phyloP scores from a whole-genome alignment of 2,329 filamentous ascomycete species.

The Xylariaceae sp. region DNA sequence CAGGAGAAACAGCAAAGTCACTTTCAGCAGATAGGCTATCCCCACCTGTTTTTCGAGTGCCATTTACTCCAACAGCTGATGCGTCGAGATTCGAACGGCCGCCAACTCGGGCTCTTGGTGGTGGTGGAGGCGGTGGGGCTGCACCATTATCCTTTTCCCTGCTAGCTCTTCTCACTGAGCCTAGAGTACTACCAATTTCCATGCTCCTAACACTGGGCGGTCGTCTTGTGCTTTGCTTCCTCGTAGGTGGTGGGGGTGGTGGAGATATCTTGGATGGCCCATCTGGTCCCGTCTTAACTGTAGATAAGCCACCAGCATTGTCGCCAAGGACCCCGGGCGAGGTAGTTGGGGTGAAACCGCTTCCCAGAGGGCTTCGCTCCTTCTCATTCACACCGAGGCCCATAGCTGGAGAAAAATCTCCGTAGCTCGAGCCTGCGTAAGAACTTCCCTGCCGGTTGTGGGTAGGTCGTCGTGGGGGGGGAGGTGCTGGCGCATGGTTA shows the following conservation, averaged over 20 bases:
- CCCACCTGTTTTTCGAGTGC: constrained; percentile 40
- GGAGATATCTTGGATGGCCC: constrained; percentile 42
- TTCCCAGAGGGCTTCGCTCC: constrained; percentile 27
- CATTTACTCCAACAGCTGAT: constrained; percentile 20
- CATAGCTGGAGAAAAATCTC: constrained; percentile 29
- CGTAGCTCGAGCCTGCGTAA: constrained; percentile 40
- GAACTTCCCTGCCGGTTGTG: constrained; percentile 42
- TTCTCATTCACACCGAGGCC: constrained; percentile 29
- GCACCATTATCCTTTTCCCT: constrained; percentile 38
- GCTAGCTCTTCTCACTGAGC: constrained; percentile 41
- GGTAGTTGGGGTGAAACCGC: constrained; percentile 15
- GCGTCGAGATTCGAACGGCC: constrained; percentile 53
- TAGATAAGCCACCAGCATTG: constrained; percentile 17
- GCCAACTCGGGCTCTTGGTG: constrained; percentile 53
- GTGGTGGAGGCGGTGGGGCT: constrained; percentile 56
- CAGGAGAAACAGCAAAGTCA: constrained; percentile 29
- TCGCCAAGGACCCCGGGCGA: constrained; percentile 18
- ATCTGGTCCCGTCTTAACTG: constrained; percentile 31
- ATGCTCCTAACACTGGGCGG: constrained; percentile 51
- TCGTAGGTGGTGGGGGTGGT: constrained; percentile 53
- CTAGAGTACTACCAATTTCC: constrained; percentile 42
- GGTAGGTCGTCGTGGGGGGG: constrained; percentile 59
- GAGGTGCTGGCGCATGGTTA: constrained; percentile 55
- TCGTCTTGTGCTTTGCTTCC: constrained; percentile 51
- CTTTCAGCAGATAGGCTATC: constrained; percentile 33